phyloP scores from a whole-genome alignment of 2,329 filamentous ascomycete genomes.

The Claviceps sorghi region DNA sequence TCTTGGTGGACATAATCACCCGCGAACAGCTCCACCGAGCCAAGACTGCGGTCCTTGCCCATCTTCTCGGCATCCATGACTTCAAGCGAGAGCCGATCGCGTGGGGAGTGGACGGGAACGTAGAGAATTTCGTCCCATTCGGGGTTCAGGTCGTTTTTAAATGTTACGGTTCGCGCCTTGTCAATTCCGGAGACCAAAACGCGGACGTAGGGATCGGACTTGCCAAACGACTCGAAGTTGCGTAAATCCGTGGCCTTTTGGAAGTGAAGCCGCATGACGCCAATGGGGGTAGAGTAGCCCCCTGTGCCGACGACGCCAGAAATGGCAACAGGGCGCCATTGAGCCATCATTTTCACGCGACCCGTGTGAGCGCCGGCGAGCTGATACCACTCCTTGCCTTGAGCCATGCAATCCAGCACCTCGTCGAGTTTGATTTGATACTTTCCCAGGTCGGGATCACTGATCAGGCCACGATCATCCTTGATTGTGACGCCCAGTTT shows the following conservation, averaged over 20 bases:
- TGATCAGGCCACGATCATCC: conserved; percentile 74
- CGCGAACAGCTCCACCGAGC: conserved; percentile 61
- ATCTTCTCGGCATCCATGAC: conserved; percentile 95
- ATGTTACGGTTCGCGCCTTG: conserved; percentile 85
- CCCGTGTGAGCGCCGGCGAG: conserved; percentile 68
- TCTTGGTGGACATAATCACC: conserved; percentile 67
- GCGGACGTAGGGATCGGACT: conserved; percentile 88
- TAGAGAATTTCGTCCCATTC: conserved; percentile 95
- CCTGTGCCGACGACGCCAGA: conserved; percentile 67
- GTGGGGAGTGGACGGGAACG: conserved; percentile 69
- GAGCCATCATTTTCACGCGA: conserved; percentile 74
- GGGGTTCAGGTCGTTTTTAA: conserved; percentile 88
- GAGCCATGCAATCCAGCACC: conserved; percentile 76
- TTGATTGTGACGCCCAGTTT: conserved; percentile 88
- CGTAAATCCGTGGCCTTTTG: conserved; percentile 67
- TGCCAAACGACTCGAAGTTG: conserved; percentile 89
- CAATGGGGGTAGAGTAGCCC: conserved; percentile 85
- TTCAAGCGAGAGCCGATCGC: conserved; percentile 75
- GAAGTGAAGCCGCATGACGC: conserved; percentile 91
- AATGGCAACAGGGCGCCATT: conserved; percentile 91
- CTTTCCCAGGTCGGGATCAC: conserved; percentile 73
- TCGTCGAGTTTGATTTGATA: conserved; percentile 95
- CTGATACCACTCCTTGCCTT: conserved; percentile 94
- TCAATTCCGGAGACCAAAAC: conserved; percentile 81
- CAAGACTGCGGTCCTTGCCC: conserved; percentile 78